Conservation (phyloP, 306 rosid species). For the Quercus engelmannii region DNA sequence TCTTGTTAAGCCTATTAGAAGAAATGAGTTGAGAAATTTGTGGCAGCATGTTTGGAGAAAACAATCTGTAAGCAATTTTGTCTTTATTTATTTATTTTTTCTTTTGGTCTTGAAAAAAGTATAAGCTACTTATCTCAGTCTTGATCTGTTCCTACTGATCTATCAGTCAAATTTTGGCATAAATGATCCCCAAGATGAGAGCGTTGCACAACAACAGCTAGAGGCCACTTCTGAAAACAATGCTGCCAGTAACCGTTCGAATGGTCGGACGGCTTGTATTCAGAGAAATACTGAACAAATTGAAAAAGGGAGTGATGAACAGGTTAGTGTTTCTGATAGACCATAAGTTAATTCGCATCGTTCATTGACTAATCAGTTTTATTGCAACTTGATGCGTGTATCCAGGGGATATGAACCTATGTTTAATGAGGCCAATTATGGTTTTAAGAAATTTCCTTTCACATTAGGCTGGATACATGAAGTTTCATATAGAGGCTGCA, state of each 20-base stretch:
- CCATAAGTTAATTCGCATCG: not conserved
- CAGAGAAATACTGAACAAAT: constrained; percentile 55
- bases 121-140: constrained; percentile 4
- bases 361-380: not conserved
- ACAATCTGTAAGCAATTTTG: constrained; percentile 56
- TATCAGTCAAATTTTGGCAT: constrained; percentile 45
- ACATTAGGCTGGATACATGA: constrained; percentile 26
- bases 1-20: constrained; percentile 91
- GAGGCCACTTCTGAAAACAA: constrained; percentile 84
- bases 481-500: constrained; percentile 28
- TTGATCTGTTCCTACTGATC: constrained; percentile 16
- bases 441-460: constrained; percentile 28
- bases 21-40: constrained; percentile 81
- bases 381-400: not conserved
- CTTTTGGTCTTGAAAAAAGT: not conserved
- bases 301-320: constrained; percentile 89
- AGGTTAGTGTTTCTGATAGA: constrained; percentile 51
- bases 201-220: constrained; percentile 51
- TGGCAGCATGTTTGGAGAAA: constrained; percentile 99
- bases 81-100: not conserved
- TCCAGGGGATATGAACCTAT: not conserved
- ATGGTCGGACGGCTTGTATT: constrained; percentile 48
- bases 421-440: not conserved
- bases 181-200: constrained; percentile 54
- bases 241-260: constrained; percentile 65